Base-by-base conservation (phyloP, 1,284 basidiomycete genomes). In the Sanghuangporus weigelae region DNA sequence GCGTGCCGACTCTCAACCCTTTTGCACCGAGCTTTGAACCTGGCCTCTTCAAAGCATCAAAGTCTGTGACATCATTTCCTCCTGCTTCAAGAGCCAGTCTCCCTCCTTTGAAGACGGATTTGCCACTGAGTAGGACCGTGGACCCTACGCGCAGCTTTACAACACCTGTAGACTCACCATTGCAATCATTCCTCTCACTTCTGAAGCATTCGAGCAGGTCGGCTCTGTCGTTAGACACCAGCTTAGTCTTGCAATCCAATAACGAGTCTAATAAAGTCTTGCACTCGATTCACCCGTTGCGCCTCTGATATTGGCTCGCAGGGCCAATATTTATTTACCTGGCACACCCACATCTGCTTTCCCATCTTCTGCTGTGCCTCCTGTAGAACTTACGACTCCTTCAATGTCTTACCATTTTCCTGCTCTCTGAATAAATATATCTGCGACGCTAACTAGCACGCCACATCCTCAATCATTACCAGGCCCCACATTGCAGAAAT, bases 1-100 rank as follows among this genome's bases (percentile, higher is more conserved):
- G 23, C 35, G 65, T 65, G 5, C 23, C 56, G 19, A 8, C 66
- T 4, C 63, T 67, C 23, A 67, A 67, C 76, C 26, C 78, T 73
- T 19, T 50, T 10, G 64, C 69, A 7, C 63, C 62, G 26, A 36
- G 59, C 14, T 67, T 67, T 42, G 55, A 46, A 23, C 63, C 69
- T 19, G 49, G 31, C 8, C 39, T 40, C 12, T 55, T 51, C 11
- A 49, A 23, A 48, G 12, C 55, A 35, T 53, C 57, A 48, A 57
- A 46, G 14, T 31, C 46, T 53, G 59, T 36, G 39, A 54, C 60
- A 40, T 51, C 50, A 26, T 42, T 50, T 54, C 35, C 54, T 21
- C 19, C 60, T 39, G 38, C 46, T 12, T 21, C 49, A 36, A 62
- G 56, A 40, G 46, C 64, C 16, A 48, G 11, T 38, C 38, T 65